A percentile compares a stretch with the other conserved stretches of the same genome.
phyloP scores from a whole-genome alignment of 352 stramenopile genomes.

The Peronospora belbahrii region DNA sequence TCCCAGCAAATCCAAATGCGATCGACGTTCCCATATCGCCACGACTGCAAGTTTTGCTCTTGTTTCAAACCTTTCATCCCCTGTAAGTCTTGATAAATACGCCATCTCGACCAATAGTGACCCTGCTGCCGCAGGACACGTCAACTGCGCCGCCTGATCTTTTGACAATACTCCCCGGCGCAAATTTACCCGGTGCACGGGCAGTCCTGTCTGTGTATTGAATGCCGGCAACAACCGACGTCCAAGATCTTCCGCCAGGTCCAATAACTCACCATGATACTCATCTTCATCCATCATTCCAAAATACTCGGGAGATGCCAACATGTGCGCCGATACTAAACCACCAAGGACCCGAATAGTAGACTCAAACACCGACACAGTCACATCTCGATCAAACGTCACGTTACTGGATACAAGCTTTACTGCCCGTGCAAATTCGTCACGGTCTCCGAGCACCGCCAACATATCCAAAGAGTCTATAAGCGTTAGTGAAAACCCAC shows the following conservation, averaged over 20 bases:
- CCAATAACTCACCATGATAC: constrained; percentile 92
- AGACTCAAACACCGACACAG: constrained; percentile 89
- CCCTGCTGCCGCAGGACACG: constrained; percentile 92
- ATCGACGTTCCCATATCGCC: constrained; percentile 71
- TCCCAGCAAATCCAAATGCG: constrained; percentile 87
- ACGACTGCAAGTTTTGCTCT: constrained; percentile 55
- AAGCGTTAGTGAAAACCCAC: constrained; percentile 77
- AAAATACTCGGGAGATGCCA: constrained; percentile 54
- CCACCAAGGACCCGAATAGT: constrained; percentile 90
- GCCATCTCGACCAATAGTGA: constrained; percentile 96
- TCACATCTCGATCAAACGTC: constrained; percentile 83
- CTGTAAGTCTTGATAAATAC: constrained; percentile 85
- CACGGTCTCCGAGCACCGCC: constrained; percentile 70
- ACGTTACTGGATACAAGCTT: constrained; percentile 49
- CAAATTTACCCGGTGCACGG: constrained; percentile 96
- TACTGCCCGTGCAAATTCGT: constrained; percentile 70
- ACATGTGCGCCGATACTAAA: constrained; percentile 86
- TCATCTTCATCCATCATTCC: constrained; percentile 44
- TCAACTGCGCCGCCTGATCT: constrained; percentile 44
- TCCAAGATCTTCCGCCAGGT: constrained; percentile 91
- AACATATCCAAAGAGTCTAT: constrained; percentile 88
- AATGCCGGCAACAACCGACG: constrained; percentile 94
- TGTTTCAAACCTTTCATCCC: constrained; percentile 48
- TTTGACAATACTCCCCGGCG: constrained; percentile 31
- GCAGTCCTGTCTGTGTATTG: constrained; percentile 91